Percentiles rank a stretch among this genome's conserved stretches.
Conservation (phyloP, 2,329 filamentous ascomycete genomes). For the Talaromyces albobiverticillius region DNA sequence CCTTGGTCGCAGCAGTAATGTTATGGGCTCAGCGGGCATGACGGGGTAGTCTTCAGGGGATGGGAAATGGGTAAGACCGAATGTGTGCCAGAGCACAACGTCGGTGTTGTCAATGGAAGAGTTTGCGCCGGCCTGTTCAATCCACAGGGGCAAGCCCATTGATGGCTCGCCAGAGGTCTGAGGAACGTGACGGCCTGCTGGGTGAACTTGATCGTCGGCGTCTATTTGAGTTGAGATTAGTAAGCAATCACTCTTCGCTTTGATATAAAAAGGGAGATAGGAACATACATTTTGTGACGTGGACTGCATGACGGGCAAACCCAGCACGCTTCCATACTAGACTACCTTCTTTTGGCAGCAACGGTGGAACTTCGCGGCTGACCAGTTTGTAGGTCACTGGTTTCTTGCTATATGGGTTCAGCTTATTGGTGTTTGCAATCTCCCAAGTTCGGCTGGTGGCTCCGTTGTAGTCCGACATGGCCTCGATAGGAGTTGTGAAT, state of each 20-base stretch:
- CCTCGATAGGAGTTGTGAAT: slow-evolving; percentile 65
- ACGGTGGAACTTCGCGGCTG: slow-evolving; percentile 72
- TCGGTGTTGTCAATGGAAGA: slow-evolving; percentile 76
- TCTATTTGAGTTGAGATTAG: slow-evolving; percentile 52
- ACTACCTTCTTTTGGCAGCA: slow-evolving; percentile 76
- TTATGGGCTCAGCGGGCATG: slow-evolving; percentile 87
- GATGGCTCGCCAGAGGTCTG: slow-evolving; percentile 81
- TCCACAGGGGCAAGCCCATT: slow-evolving; percentile 71
- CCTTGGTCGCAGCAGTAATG: slow-evolving; percentile 70
- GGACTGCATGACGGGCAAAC: slow-evolving; percentile 81
- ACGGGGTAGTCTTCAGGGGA: slow-evolving; percentile 87
- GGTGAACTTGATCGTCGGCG: slow-evolving; percentile 75
- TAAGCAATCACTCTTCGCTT: not conserved
- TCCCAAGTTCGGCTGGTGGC: slow-evolving; percentile 82
- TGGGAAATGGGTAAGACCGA: slow-evolving; percentile 86
- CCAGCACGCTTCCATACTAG: slow-evolving; percentile 87
- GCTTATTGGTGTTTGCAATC: slow-evolving; percentile 76
- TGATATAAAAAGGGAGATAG: slow-evolving; percentile 1
- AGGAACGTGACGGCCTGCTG: slow-evolving; percentile 81
- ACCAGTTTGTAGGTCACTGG: slow-evolving; percentile 86
- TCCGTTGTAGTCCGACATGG: slow-evolving; percentile 77
- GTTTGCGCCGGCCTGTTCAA: slow-evolving; percentile 60
- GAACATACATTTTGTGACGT: slow-evolving; percentile 80
- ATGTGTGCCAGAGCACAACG: slow-evolving; percentile 90
- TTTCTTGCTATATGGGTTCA: slow-evolving; percentile 85